Conservation (phyloP, 2,329 filamentous ascomycete genomes). For the Calonectria ilicicola region DNA sequence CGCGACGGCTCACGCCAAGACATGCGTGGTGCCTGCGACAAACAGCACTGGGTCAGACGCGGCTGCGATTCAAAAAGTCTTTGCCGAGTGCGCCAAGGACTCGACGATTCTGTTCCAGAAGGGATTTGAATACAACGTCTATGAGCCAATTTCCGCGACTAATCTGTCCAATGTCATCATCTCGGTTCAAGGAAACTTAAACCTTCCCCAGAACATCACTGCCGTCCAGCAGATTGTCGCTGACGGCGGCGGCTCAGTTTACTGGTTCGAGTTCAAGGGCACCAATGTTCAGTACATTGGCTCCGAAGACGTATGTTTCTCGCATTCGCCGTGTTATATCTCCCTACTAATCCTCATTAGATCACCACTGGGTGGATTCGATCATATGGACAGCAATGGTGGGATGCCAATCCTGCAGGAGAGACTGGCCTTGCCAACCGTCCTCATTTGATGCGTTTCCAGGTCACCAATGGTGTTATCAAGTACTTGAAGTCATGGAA, state of each 20-base stretch:
- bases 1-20: constrained; percentile 12
- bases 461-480: constrained; percentile 23
- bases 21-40: constrained; percentile 13
- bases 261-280: constrained; percentile 24
- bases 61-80: constrained; percentile 4
- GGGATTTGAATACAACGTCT: constrained; percentile 22
- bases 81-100: constrained; percentile 13
- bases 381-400: constrained; percentile 24
- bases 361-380: constrained; percentile 23
- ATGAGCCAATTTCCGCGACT: constrained; percentile 14
- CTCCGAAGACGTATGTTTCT: constrained; percentile 8
- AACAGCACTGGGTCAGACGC: constrained; percentile 19
- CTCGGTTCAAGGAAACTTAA: constrained; percentile 20
- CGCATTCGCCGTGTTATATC: too few relatives aligned
- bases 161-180: constrained; percentile 21
- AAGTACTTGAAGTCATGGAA: constrained; percentile 26
- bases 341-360: not conserved
- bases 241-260: constrained; percentile 18
- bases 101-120: constrained; percentile 22
- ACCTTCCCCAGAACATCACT: constrained; percentile 20
- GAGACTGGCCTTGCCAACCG: constrained; percentile 18
- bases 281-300: constrained; percentile 22
- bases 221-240: constrained; percentile 21
- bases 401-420: constrained; percentile 22
- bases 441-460: constrained; percentile 22